These are phyloP conservation scores for Penicillium flavigenum DNA, from an alignment of 495 filamentous ascomycete species.

Conservation along the genomic window DNA sequence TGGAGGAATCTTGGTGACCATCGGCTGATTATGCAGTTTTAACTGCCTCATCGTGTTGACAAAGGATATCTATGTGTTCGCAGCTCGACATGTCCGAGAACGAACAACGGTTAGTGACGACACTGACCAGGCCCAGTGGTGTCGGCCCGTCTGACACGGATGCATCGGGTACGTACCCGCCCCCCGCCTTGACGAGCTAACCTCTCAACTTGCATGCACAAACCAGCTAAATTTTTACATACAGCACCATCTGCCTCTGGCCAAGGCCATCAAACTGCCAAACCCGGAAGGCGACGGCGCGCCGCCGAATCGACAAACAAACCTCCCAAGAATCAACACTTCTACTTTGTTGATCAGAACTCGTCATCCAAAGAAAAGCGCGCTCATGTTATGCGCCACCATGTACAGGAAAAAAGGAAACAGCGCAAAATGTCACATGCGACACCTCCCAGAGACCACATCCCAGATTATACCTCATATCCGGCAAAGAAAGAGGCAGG, in stretches of 20 bases:
- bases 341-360: conserved; percentile 48
- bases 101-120: conserved; percentile 15
- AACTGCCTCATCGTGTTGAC: conserved; percentile 19
- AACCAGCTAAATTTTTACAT: not conserved
- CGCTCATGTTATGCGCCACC: conserved; percentile 52
- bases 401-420: conserved; percentile 47
- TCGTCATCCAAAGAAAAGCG: conserved; percentile 48
- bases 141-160: conserved; percentile 11
- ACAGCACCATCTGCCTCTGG: conserved; percentile 21
- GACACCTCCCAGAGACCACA: conserved; percentile 13
- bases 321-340: conserved; percentile 34
- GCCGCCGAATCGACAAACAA: conserved; percentile 20
- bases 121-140: conserved; percentile 5
- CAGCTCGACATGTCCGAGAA: conserved; percentile 33
- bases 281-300: conserved; percentile 30
- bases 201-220: not conserved
- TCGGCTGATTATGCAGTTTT: conserved; percentile 29
- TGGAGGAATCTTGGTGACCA: conserved; percentile 31
- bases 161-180: conserved; percentile 22
- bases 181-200: conserved; percentile 3
- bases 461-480: conserved; percentile 24
- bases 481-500: conserved; percentile 18
- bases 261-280: conserved; percentile 22
- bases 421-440: conserved; percentile 34
- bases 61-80: conserved; percentile 5